Evolutionary conservation across 2,329 filamentous ascomycete genomes (phyloP).

Genomic region (Scedosporium minutisporum): DNA sequence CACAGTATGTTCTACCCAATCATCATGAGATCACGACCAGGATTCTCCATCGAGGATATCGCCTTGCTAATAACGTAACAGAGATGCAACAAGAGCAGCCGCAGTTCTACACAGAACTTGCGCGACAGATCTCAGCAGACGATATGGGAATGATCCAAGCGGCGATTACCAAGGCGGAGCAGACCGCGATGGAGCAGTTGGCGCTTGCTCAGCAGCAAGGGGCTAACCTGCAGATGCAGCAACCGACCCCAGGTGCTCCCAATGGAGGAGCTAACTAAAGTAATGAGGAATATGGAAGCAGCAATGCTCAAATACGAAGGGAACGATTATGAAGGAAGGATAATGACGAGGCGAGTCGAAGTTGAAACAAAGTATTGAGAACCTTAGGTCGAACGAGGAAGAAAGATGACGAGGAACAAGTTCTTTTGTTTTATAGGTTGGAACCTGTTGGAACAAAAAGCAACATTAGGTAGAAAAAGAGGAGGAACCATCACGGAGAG

Average conservation of each 20-base stretch:
- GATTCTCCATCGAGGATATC: too few relatives aligned
- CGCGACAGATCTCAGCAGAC: conserved; percentile 66
- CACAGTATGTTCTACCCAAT: conserved; percentile 51
- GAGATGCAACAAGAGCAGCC: conserved; percentile 86
- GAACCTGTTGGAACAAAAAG: background rate
- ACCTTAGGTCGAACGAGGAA: background rate
- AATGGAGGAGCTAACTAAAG: conserved; percentile 4
- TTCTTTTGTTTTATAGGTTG: background rate
- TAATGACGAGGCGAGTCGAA: background rate
- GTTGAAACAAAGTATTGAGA: background rate
- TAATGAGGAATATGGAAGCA: background rate
- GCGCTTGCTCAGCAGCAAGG: conserved; percentile 15
- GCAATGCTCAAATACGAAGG: background rate
- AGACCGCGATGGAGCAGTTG: conserved; percentile 27
- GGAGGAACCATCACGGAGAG: background rate
- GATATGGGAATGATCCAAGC: conserved; percentile 74
- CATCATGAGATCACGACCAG: too few relatives aligned
- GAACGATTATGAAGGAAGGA: background rate
- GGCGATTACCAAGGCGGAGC: conserved; percentile 57
- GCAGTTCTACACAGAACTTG: conserved; percentile 74
- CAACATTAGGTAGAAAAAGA: background rate
- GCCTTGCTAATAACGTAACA: conserved; percentile 29
- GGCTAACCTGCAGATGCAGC: conserved; percentile 9
- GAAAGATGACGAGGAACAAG: background rate
- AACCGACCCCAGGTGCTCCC: conserved; percentile 4